Evolutionary conservation across 345 rosid genomes (phyloP), one percentile per base, ranked within the genome.

Genomic region (Eutrema japonicum): DNA sequence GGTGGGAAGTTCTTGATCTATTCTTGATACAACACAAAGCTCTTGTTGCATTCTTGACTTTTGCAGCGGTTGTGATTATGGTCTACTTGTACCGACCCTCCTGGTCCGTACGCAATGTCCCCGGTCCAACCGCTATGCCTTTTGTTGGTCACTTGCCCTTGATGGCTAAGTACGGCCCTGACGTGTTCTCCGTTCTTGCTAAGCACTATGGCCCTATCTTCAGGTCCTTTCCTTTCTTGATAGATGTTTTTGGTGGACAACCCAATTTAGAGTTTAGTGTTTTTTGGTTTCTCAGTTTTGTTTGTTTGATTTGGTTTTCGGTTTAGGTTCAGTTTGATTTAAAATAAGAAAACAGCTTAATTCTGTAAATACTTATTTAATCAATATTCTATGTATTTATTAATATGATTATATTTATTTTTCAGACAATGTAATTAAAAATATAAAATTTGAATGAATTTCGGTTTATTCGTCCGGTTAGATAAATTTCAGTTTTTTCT

Each of bases 151-250:
- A 91, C 85, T 83, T 88, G 68, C 97, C 88, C 13, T 77, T 89
- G 82, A 85, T 94, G 83, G 92, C 97, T 14, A 83, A 94, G 84
- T 83, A 82, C 35, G 92, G 98, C 36, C 96, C 93, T 43, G 95
- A 85, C 47, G 85, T 91, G 50, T 91, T 91, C 78, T 83, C 96
- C 7, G 79, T 88, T 49, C 96, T 89, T 59, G 96, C 96, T 74
- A 83, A 88, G 49, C 82, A 70, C 40, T 89, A 91, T 77, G 95
- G 98, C 43, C 95, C 97, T 48, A 84, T 89, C 70, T 94, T 85
- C 95, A 91, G 98, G 97, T 93, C n/a, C 53, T 43, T 73, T 50
- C 59, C 27, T 68, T 26, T 55, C 77, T 73, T 12, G 22, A 46
- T 66, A 27, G 27, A 45, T 63, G 8, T 16, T 36, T 58, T 46